These are phyloP conservation scores for Microstegium vimineum DNA, from an alignment of 176 grass and related monocot genomes.

Conservation along the genomic window DNA sequence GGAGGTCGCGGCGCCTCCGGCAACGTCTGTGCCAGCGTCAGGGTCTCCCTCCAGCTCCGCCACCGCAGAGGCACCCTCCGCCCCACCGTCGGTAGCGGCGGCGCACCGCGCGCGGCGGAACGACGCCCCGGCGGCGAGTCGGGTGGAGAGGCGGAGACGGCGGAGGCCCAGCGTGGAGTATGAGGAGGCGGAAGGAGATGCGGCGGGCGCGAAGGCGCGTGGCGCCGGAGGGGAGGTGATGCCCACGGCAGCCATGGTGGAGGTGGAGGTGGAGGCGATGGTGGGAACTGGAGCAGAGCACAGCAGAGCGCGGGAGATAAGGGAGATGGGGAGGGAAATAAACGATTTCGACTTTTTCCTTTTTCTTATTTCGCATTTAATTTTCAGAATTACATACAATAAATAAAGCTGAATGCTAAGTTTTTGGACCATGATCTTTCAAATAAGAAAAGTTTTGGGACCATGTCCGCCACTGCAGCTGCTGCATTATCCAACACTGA, in stretches of 20 bases:
- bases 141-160: background rate
- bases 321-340: constrained; percentile 46
- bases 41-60: constrained; percentile 19
- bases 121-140: background rate
- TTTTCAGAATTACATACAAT: background rate
- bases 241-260: constrained; percentile 37
- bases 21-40: constrained; percentile 22
- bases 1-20: constrained; percentile 31
- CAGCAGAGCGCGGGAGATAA: constrained; percentile 50
- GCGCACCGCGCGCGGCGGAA: constrained; percentile 37
- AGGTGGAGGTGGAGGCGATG: background rate
- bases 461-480: background rate
- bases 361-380: background rate
- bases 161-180: background rate
- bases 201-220: background rate
- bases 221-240: constrained; percentile 31
- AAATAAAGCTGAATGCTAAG: background rate
- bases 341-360: constrained; percentile 8
- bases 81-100: constrained; percentile 20
- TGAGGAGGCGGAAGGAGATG: background rate
- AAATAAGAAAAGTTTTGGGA: background rate
- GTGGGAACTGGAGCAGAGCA: background rate
- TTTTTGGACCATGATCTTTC: background rate
- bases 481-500: no score
- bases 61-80: background rate